Percentiles rank a stretch among this genome's conserved stretches.
These are phyloP conservation scores for Exophiala sp. DNA, from an alignment of 2,329 filamentous ascomycete genomes.

Conservation along the genomic window DNA sequence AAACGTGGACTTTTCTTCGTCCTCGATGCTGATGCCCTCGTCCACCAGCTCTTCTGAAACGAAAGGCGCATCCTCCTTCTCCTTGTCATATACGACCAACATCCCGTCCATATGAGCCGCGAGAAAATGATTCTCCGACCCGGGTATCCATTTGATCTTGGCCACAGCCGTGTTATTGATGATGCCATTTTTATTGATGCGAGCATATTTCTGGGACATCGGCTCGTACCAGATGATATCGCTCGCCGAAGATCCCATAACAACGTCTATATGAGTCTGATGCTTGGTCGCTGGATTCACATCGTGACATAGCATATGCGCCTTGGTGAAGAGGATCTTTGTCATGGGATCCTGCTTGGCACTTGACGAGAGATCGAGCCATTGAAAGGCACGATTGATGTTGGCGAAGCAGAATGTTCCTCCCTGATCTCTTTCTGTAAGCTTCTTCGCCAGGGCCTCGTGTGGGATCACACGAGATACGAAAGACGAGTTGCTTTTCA, in stretches of 20 bases:
- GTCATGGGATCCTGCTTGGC: slow-evolving; percentile 78
- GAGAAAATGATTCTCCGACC: slow-evolving; percentile 88
- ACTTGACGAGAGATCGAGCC: slow-evolving; percentile 79
- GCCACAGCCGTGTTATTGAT: slow-evolving; percentile 84
- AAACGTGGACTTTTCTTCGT: slow-evolving; percentile 46
- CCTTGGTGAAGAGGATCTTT: slow-evolving; percentile 95
- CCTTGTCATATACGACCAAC: slow-evolving; percentile 93
- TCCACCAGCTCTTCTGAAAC: slow-evolving; percentile 60
- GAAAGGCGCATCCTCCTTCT: slow-evolving; percentile 84
- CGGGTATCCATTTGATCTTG: slow-evolving; percentile 88
- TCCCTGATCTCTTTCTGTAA: slow-evolving; percentile 73
- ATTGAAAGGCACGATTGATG: slow-evolving; percentile 91
- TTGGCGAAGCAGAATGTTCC: slow-evolving; percentile 91
- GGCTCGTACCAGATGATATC: slow-evolving; percentile 99
- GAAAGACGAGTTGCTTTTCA: slow-evolving; percentile 98
- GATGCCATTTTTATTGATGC: slow-evolving; percentile 92
- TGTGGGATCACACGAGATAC: slow-evolving; percentile 95
- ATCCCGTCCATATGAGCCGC: slow-evolving; percentile 89
- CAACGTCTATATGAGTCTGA: slow-evolving; percentile 75
- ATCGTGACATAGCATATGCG: slow-evolving; percentile 91
- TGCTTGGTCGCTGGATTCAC: slow-evolving; percentile 81
- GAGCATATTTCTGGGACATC: slow-evolving; percentile 89
- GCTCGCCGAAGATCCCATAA: slow-evolving; percentile 93
- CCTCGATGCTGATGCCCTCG: slow-evolving; percentile 34
- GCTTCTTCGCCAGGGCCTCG: slow-evolving; percentile 71